Percentiles rank a stretch among this genome's conserved stretches.
These are phyloP conservation scores for Amanita pseudoporphyria DNA, from an alignment of 768 basidiomycete genomes.

Conservation along the genomic window DNA sequence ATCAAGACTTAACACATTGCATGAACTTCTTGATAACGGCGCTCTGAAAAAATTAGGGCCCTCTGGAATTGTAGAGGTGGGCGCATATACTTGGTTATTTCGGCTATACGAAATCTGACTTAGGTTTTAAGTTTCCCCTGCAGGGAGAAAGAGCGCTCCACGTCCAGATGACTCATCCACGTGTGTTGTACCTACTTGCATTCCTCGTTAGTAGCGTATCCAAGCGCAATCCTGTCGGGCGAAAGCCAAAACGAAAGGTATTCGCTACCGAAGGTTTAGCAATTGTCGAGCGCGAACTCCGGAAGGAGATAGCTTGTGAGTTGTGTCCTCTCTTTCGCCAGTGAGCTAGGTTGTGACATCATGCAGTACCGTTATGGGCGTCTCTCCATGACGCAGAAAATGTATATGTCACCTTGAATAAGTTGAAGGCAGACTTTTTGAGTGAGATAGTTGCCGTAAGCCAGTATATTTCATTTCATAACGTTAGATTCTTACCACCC, in stretches of 20 bases:
- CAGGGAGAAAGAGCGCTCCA: constrained; percentile 33
- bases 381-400: constrained; percentile 39
- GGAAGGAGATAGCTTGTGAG: constrained; percentile 30
- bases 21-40: constrained; percentile 58
- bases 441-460: constrained; percentile 61
- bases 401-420: constrained; percentile 39
- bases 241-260: constrained; percentile 61
- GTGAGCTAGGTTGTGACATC: constrained; percentile 6
- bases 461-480: neutral
- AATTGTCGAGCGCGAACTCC: constrained; percentile 37
- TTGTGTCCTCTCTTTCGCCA: constrained; percentile 7
- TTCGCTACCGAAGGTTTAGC: constrained; percentile 59
- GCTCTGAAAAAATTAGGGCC: constrained; percentile 28
- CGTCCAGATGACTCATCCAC: constrained; percentile 59
- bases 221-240: constrained; percentile 65
- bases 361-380: constrained; percentile 46
- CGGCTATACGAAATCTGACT: constrained; percentile 11
- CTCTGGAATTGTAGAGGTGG: constrained; percentile 26
- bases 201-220: constrained; percentile 59
- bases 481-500: neutral
- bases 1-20: constrained; percentile 46
- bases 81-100: constrained; percentile 2
- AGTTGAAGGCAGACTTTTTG: constrained; percentile 61
- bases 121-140: constrained; percentile 23
- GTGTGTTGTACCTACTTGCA: constrained; percentile 50